Conservation (phyloP, 805 yeast species). For the Metschnikowia chrysomelidarum region DNA sequence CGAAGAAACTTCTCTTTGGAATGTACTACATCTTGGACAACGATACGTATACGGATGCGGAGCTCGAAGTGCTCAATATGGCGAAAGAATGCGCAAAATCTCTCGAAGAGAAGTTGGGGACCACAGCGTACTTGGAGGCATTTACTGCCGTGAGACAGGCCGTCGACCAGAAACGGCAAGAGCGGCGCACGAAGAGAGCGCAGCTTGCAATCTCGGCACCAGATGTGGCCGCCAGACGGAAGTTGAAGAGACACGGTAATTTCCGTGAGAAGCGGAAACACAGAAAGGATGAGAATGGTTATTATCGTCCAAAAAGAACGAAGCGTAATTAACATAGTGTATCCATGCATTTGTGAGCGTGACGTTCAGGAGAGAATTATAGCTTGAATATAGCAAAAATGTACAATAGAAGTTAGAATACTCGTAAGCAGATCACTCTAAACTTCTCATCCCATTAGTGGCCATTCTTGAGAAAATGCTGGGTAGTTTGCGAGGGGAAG, state of each 20-base stretch:
- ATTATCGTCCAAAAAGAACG: constrained; percentile 63
- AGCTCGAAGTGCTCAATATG: constrained; percentile 49
- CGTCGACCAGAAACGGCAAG: constrained; percentile 64
- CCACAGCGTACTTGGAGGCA: constrained; percentile 59
- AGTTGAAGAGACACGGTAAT: constrained; percentile 70
- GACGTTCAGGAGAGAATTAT: too few species aligned
- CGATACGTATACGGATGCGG: constrained; percentile 45
- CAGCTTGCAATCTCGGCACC: constrained; percentile 77
- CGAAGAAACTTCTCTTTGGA: constrained; percentile 54
- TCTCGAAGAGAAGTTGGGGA: constrained; percentile 68
- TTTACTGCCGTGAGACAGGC: constrained; percentile 62
- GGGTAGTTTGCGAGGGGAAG: too few species aligned
- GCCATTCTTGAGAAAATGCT: too few species aligned
- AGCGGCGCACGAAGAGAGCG: constrained; percentile 73
- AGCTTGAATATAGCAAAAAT: too few species aligned
- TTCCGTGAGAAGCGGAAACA: constrained; percentile 75
- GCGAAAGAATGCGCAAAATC: constrained; percentile 67
- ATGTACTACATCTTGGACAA: constrained; percentile 50
- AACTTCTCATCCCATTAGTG: too few species aligned
- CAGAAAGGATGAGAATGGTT: constrained; percentile 74
- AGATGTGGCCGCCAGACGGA: constrained; percentile 74
- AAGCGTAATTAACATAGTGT: constrained; percentile 16
- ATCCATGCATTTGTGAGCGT: not conserved
- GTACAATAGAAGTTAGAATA: too few species aligned
- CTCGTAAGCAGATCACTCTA: too few species aligned